phyloP scores from a whole-genome alignment of 306 rosid genomes.

The Trichosanthes cucumerina region DNA sequence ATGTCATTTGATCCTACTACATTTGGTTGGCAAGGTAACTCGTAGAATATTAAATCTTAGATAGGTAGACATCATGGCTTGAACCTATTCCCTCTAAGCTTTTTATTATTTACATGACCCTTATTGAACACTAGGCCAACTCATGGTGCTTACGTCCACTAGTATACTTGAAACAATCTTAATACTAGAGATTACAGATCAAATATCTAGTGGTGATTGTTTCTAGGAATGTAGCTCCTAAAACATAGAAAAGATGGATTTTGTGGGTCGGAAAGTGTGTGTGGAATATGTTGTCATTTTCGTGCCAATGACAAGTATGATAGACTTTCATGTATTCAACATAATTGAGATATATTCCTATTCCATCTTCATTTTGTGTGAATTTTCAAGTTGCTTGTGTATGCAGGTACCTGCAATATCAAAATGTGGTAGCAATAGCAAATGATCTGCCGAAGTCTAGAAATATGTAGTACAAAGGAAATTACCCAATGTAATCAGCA shows the following conservation, averaged over 20 bases:
- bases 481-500: slow-evolving; percentile 91
- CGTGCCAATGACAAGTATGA: background rate
- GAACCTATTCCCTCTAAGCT: no score
- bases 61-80: no score
- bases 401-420: background rate
- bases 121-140: no score
- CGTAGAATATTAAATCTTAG: no score
- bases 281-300: background rate
- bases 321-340: background rate
- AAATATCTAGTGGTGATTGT: background rate
- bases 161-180: background rate
- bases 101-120: no score
- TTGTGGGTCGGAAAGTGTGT: background rate
- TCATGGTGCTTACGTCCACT: background rate
- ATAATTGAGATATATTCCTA: background rate
- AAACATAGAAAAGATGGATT: background rate
- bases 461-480: background rate
- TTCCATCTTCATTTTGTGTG: background rate
- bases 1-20: no score
- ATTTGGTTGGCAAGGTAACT: no score
- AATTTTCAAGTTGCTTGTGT: background rate
- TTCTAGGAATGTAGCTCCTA: background rate
- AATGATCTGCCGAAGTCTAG: background rate
- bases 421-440: background rate
- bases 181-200: background rate